Base-by-base conservation (phyloP, 2,329 filamentous ascomycete species). In the Pestalotiopsis sp. region DNA sequence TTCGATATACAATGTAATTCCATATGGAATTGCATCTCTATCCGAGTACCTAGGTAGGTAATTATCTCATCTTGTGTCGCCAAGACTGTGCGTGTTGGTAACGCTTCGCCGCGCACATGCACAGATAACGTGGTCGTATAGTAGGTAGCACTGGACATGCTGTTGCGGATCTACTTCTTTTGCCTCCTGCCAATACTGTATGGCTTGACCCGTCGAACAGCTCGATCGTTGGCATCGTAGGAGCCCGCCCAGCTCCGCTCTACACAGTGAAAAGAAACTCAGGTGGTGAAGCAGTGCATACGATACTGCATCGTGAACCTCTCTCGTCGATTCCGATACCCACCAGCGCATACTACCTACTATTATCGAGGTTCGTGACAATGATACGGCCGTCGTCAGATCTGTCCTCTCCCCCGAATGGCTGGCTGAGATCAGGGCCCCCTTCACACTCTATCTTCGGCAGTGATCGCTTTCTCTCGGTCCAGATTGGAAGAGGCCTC, bases 181-280 rank as follows among this genome's bases (percentile, higher is more conserved):
- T 49, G 13, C 41, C 63, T 65, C 63, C 63, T 65, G 63, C 63
- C 63, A 31, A 23, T 65, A 39, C 63, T 56, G 63, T 65, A 65
- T 20, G 11, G 20, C 27, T 57, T 31, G 45, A 56, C 41, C 41
- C 45, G 45, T 56, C n/a, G 38, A 56, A 65, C n/a, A 14, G 36
- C 41, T 63, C 38, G 38, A 49, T 23, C 38, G 38, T 23, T 63
- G 61, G 45, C 31, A 36, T 36, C 31, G 31, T n/a, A 31, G 63
- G 63, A 39, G 49, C 31, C 39, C 31, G 31, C 7, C 20, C 27
- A 11, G 31, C 17, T 25, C 23, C 58, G 58, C 58, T 61, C 5
- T 61, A 31, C 23, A 61, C n/a, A 49, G n/a, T 14, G 41, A 14
- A 14, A 49, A 14, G 41, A 14, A 14, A 4, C 41, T 14, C 41